Evolutionary conservation across 257 asterid genomes (phyloP).

Genomic region (Oldenlandia corymbosa): DNA sequence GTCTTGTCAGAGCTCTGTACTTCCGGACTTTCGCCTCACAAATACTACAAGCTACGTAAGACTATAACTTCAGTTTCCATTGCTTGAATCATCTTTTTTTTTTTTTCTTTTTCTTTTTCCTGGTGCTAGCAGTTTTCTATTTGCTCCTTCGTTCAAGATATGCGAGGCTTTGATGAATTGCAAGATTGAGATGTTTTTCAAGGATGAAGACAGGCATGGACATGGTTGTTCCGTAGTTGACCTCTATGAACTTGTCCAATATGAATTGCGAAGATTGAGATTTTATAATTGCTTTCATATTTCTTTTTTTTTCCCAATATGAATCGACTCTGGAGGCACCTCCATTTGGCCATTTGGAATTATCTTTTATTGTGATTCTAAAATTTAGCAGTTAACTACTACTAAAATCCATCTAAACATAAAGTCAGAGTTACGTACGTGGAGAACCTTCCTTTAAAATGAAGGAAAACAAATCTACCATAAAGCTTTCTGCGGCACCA

Average conservation of each 20-base stretch:
- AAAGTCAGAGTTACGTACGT: no score
- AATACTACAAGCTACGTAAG: slow-evolving; percentile 90
- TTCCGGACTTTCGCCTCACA: slow-evolving; percentile 84
- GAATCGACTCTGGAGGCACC: not conserved
- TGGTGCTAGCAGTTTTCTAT: not conserved
- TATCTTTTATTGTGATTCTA: not conserved
- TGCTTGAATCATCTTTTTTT: slow-evolving; percentile 16
- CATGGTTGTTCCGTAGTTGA: slow-evolving; percentile 89
- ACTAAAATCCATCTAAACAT: no score
- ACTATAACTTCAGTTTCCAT: slow-evolving; percentile 21
- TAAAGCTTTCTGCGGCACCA: no score
- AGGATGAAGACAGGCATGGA: slow-evolving; percentile 88
- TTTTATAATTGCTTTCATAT: no score
- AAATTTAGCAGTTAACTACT: no score
- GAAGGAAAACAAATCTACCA: no score
- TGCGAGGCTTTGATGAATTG: slow-evolving; percentile 97
- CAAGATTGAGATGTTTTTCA: slow-evolving; percentile 88
- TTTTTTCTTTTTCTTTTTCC: not conserved
- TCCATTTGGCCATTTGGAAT: not conserved
- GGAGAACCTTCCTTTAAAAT: no score
- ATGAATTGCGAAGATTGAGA: no score
- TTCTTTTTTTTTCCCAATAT: no score
- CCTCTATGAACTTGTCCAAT: slow-evolving; percentile 74
- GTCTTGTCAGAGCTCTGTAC: slow-evolving; percentile 94
- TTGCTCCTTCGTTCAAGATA: slow-evolving; percentile 38